Evolutionary conservation across 805 yeast species (phyloP).

Genomic region (Metschnikowia hibisci): DNA sequence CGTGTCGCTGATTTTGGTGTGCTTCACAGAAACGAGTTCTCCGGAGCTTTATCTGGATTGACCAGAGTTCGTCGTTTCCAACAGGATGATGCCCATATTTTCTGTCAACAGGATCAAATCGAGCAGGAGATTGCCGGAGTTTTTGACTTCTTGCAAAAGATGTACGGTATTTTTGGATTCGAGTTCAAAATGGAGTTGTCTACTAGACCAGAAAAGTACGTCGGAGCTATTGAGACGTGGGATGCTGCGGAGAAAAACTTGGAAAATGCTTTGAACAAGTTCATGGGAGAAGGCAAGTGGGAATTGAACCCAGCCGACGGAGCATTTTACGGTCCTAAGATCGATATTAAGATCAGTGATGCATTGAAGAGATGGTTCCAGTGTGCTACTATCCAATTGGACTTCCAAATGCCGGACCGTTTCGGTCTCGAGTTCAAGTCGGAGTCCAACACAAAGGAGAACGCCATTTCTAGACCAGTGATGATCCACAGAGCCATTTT

Average conservation of each 20-base stretch:
- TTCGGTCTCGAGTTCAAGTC: conserved; percentile 86
- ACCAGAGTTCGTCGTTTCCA: conserved; percentile 99
- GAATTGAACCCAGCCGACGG: conserved; percentile 96
- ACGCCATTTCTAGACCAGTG: conserved; percentile 79
- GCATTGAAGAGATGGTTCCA: conserved; percentile 96
- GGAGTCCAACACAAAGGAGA: conserved; percentile 49
- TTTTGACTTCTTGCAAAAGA: conserved; percentile 78
- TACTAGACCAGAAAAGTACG: conserved; percentile 94
- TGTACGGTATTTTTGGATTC: conserved; percentile 90
- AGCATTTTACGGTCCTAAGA: conserved; percentile 94
- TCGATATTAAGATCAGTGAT: conserved; percentile 92
- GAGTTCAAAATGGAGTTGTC: conserved; percentile 96
- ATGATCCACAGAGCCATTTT: conserved; percentile 99
- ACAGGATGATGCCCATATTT: conserved; percentile 98
- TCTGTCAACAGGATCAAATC: conserved; percentile 91
- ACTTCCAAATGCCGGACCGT: conserved; percentile 95
- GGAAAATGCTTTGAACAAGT: conserved; percentile 74
- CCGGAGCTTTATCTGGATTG: conserved; percentile 86
- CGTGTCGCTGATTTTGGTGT: conserved; percentile 98
- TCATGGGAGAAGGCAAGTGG: conserved; percentile 81
- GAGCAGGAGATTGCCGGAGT: conserved; percentile 78
- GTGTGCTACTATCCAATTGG: conserved; percentile 98
- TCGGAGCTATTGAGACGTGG: conserved; percentile 95
- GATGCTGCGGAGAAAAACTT: conserved; percentile 82
- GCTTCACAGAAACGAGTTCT: conserved; percentile 91